These are phyloP conservation scores for Leccinellum albellum DNA, from an alignment of 768 basidiomycete genomes.

Conservation along the genomic window DNA sequence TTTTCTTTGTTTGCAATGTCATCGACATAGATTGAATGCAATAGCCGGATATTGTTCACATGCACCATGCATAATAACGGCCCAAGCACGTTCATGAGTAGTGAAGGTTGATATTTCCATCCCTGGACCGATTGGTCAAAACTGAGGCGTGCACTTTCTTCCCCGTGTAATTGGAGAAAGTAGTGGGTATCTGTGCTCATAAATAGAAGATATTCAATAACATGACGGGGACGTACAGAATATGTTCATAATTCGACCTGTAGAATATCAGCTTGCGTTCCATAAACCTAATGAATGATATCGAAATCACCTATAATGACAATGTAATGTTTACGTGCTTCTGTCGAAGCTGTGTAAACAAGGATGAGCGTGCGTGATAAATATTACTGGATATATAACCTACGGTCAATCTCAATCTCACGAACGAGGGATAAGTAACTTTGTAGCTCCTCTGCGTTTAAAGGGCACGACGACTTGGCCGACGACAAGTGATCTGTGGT, in stretches of 20 bases:
- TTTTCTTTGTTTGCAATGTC: conserved; percentile 34
- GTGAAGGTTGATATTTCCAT: conserved; percentile 29
- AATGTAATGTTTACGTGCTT: conserved; percentile 11
- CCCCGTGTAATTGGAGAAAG: conserved; percentile 42
- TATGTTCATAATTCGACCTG: conserved; percentile 29
- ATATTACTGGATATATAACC: background rate
- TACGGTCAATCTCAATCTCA: conserved; percentile 24
- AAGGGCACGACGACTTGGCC: conserved; percentile 20
- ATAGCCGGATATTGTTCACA: conserved; percentile 38
- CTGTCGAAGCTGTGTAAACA: conserved; percentile 8
- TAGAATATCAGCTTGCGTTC: background rate
- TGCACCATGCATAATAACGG: conserved; percentile 50
- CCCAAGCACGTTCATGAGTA: conserved; percentile 35
- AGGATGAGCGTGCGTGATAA: conserved; percentile 1
- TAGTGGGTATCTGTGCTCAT: conserved; percentile 27
- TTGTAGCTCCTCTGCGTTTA: conserved; percentile 14
- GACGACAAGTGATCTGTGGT: conserved; percentile 27
- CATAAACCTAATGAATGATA: background rate
- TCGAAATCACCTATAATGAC: conserved; percentile 18
- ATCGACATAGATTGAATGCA: conserved; percentile 52
- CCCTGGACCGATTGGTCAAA: conserved; percentile 31
- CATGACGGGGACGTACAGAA: conserved; percentile 20
- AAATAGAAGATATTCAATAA: background rate
- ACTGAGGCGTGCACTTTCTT: conserved; percentile 40
- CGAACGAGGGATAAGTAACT: conserved; percentile 24